These are phyloP conservation scores for Dispira parvispora DNA, from an alignment of 192 early-diverging fungal species.

Conservation along the genomic window DNA sequence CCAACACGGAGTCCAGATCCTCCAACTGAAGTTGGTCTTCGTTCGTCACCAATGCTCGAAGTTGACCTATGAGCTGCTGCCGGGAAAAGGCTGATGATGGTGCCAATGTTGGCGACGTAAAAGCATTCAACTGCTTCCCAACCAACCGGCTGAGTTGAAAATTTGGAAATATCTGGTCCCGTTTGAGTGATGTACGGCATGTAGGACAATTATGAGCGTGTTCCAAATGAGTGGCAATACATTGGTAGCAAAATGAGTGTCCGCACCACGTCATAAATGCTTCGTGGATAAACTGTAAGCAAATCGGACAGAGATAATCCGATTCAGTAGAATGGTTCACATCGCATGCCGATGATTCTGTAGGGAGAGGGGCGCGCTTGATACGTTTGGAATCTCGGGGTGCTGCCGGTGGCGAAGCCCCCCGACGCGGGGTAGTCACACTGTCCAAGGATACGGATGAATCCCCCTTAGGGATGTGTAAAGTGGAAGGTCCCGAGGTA, in stretches of 20 bases:
- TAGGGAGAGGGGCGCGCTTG: no score
- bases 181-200: constrained; percentile 36
- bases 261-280: constrained; percentile 68
- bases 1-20: constrained; percentile 46
- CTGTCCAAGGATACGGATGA: no score
- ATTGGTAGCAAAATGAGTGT: constrained; percentile 70
- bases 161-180: constrained; percentile 69
- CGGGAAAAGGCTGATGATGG: not conserved
- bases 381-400: no score
- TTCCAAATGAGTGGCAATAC: constrained; percentile 51
- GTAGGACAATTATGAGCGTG: constrained; percentile 46
- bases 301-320: constrained; percentile 42
- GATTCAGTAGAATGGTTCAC: not conserved
- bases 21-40: constrained; percentile 10
- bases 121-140: constrained; percentile 8
- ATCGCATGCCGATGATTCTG: no score
- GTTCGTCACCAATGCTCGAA: not conserved
- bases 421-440: no score
- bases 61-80: not conserved
- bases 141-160: constrained; percentile 36
- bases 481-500: no score
- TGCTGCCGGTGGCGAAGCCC: no score
- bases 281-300: constrained; percentile 47
- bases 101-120: no score
- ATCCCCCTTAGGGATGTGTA: no score